Evolutionary conservation across 2,329 filamentous ascomycete species (phyloP), one percentile per base, ranked within the genome.

Genomic region (Fusarium denticulatum): DNA sequence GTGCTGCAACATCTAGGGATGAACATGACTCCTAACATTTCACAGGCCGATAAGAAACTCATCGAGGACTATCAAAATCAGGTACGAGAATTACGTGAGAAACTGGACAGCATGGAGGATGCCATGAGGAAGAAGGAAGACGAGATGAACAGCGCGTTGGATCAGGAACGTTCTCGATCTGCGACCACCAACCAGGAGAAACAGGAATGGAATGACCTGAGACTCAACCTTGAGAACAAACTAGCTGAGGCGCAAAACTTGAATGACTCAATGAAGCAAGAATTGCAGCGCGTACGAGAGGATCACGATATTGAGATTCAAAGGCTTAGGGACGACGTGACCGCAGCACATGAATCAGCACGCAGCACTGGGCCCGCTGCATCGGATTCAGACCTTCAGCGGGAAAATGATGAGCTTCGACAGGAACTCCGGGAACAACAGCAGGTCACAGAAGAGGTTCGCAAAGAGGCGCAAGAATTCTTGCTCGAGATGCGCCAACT

Each of bases 401-500:
- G 85, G 50, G 92, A 94, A 78, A 93, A 98, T 77, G 88, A 92
- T 64, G 89, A 90, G 47, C 83, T 95, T 28, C 90, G 92, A 72
- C 81, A 83, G 40, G 88, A 92, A 36, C 83, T 96, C 28, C 84
- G 86, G 59, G 88, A 95, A 72, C 96, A 98, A 80, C 92, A 94
- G 75, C 88, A 92, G 64, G 89, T 96, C 5, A 97, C 95, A 0
- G 93, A 97, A 69, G 93, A 97, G 78, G 96, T 98, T 37, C 91
- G 94, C 30, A 90, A 89, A 61, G 94, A 98, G 83, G 95, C 95
- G 0, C 91, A 94, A 64, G 89, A 91, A 56, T 97, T 96, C 80
- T 83, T 99, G 47, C 88, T 90, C 70, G 96, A 99, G 82, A 99
- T 98, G 96, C 91, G 94, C 71, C 86, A 89, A 50, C 87, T 98